Base-by-base conservation (phyloP, 345 rosid species). In the Camelina laxa region DNA sequence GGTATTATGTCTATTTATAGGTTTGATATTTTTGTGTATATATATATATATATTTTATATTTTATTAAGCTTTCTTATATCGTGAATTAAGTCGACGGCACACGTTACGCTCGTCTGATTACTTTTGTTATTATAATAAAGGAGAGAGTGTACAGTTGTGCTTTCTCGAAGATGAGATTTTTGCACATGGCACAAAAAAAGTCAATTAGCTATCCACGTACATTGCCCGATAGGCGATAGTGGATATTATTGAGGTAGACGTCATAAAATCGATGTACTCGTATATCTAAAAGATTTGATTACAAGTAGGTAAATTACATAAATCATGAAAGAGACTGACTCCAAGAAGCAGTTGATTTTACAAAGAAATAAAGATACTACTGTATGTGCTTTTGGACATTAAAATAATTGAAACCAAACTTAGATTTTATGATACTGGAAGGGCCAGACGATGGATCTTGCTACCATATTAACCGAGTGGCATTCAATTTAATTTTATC, bases 201-300 rank as follows among this genome's bases (percentile, higher is more conserved):
- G 65, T 58, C 65, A 70, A 70, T 58, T n/a, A 60, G 53, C 47
- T 17, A 38, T 38, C 48, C 60, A 67, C 7, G 21, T 30, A 12
- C 33, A 30, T 56, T 33, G 44, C 48, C 48, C 19, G 57, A 60
- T 22, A 19, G 54, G n/a, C n/a, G n/a, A n/a, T n/a, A 19, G 11
- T 7, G 17, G 1, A 6, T 31, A 5, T 3, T 36, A 17, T 6
- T 65, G 13, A 49, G 44, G 14, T 67, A 0, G 5, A 53, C 11
- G 7, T 31, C 27, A n/a, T n/a, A 15, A 24, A 15, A 3, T 41
- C 8, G 15, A 1, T 36, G 39, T 35, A 36, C 27, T 51, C 9
- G 12, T 55, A 2, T 47, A 2, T 31, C 22, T 39, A 24, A 3
- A 20, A 20, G 7, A 41, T 7, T 20, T 44, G 15, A n/a, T 63